Evolutionary conservation across 768 basidiomycete species (phyloP), one percentile per base, ranked within the genome.

Genomic region (Termitomyces bulborhizus): DNA sequence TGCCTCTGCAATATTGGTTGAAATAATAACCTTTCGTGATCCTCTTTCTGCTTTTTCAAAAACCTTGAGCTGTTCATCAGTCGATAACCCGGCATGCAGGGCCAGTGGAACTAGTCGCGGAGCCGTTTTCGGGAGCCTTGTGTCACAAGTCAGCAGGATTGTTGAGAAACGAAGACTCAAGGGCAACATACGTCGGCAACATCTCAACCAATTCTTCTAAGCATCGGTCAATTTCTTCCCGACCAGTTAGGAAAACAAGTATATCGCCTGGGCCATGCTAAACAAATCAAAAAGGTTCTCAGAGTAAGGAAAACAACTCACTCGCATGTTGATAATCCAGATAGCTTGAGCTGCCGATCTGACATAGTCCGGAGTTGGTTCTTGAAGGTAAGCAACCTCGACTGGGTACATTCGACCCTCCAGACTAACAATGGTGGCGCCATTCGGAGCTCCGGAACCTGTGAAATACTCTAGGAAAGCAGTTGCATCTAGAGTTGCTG

Each of bases 321-420:
- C 95, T 79, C 90, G 85, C 34, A 80, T 56, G 55, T 90, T 85
- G 26, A 96, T 84, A 63, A 89, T 88, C 80, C 89, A 90, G 13
- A 88, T 84, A 1, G 89, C 83, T 65, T 91, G 82, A 4, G 90
- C 90, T 7, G 94, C 93, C 62, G 80, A 84, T 57, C 77, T 78
- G 15, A 93, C 83, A 62, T 98, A 96, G 65, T 98, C 90, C 2
- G 83, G 69, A 4, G 79, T 74, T 6, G 96, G 85, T 54, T 92
- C 82, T 57, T 83, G 75, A 3, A 95, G 74, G 70, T 97, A 97
- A 18, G 89, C 91, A 15, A 96, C 80, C 63, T 99, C 91, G 3
- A 99, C 95, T 2, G 97, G 96, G 69, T 87, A 97, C 82, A 92
- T 88, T 21, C 94, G 81, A 6, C 97, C 97, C 69, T 98, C 95